phyloP scores from a whole-genome alignment of 2,329 filamentous ascomycete species.

The Fusarium succisae region DNA sequence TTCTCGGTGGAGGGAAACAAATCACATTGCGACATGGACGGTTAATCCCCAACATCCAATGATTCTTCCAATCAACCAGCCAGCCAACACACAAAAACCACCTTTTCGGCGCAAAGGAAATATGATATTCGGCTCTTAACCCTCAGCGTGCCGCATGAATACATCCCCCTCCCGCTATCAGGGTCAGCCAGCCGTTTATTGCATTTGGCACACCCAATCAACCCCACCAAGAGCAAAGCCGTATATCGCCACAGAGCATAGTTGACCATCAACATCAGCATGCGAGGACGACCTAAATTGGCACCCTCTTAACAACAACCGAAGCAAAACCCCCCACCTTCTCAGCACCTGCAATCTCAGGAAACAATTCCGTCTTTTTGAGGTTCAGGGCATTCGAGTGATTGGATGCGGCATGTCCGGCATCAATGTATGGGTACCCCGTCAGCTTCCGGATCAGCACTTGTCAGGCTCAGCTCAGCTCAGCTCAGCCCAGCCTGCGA shows the following conservation, averaged over 20 bases:
- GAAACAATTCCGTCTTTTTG: neutral
- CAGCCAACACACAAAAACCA: neutral
- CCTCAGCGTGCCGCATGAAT: conserved; percentile 16
- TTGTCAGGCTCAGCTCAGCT: conserved; percentile 16
- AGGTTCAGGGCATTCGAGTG: conserved; percentile 23
- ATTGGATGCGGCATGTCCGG: conserved; percentile 36
- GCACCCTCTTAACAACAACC: conserved; percentile 5
- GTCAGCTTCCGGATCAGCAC: conserved; percentile 42
- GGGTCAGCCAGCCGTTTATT: neutral
- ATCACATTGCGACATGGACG: conserved; percentile 20
- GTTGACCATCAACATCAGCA: neutral
- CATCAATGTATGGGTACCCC: conserved; percentile 28
- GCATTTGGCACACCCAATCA: neutral
- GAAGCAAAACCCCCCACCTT: conserved; percentile 5
- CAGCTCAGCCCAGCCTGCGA: conserved; percentile 5
- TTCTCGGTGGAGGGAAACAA: conserved; percentile 17
- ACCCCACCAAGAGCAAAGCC: conserved; percentile 14
- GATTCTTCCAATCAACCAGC: conserved; percentile 12
- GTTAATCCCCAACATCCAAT: conserved; percentile 12
- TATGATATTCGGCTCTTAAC: conserved; percentile 15
- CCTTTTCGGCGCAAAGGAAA: conserved; percentile 26
- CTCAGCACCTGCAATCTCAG: neutral
- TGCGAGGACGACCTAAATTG: conserved; percentile 10
- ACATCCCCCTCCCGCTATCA: conserved; percentile 6
- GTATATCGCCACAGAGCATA: conserved; percentile 2